Conservation (phyloP, 2,329 filamentous ascomycete species). For the Thermochaetoides dissita region DNA sequence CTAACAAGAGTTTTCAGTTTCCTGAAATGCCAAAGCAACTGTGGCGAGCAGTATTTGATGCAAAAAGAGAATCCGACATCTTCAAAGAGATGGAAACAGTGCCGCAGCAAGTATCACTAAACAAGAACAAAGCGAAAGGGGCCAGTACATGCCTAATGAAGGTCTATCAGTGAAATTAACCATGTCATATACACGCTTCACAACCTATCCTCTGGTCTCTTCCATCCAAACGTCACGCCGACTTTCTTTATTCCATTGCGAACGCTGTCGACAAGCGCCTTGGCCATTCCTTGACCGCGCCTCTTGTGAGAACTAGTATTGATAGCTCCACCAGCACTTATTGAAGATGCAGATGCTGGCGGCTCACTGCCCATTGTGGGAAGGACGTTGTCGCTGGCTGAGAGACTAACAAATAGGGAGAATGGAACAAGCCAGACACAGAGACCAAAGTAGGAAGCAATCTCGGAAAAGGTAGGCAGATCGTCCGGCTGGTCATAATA, state of each 20-base stretch:
- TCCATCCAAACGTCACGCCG: conserved; percentile 25
- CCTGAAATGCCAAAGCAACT: no score
- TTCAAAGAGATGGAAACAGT: no score
- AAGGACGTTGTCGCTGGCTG: conserved; percentile 85
- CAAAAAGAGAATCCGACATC: no score
- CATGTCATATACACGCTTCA: background rate
- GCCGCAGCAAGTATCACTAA: no score
- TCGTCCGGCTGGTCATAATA: conserved; percentile 48
- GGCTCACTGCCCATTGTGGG: conserved; percentile 77
- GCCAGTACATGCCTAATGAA: background rate
- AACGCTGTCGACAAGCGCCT: conserved; percentile 47
- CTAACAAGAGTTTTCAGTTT: no score
- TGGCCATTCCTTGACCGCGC: conserved; percentile 49
- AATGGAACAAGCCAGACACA: conserved; percentile 97
- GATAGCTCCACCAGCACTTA: conserved; percentile 25
- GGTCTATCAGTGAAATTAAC: background rate
- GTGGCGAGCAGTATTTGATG: no score
- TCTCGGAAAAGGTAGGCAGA: conserved; percentile 78
- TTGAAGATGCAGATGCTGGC: conserved; percentile 21
- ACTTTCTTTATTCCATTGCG: conserved; percentile 38
- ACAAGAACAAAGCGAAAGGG: no score
- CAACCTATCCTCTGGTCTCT: conserved; percentile 21
- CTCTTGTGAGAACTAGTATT: conserved; percentile 30
- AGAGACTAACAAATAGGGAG: conserved; percentile 83
- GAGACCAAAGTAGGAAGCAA: conserved; percentile 88